These are phyloP conservation scores for Trametes sp. DNA, from an alignment of 1,284 basidiomycete species.

Conservation along the genomic window DNA sequence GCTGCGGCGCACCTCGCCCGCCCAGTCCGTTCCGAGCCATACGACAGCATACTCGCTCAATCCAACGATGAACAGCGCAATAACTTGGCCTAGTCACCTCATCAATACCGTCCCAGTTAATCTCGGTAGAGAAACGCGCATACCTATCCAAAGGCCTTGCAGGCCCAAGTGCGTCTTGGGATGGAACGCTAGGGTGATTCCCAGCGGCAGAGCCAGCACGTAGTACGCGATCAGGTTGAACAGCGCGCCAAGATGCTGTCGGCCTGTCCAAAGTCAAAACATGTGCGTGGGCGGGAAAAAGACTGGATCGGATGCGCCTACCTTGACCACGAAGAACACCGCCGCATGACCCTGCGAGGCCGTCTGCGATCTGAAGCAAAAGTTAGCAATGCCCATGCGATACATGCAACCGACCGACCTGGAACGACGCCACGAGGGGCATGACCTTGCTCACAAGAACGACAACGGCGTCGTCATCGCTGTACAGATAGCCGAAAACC, in stretches of 20 bases:
- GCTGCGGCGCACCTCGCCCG: conserved; percentile 62
- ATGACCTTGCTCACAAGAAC: conserved; percentile 72
- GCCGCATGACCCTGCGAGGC: conserved; percentile 76
- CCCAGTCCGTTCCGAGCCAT: conserved; percentile 73
- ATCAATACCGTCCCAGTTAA: background rate
- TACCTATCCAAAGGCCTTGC: conserved; percentile 75
- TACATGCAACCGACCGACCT: conserved; percentile 48
- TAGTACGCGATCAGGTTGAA: conserved; percentile 84
- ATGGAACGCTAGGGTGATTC: conserved; percentile 72
- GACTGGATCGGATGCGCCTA: conserved; percentile 27
- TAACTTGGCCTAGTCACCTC: conserved; percentile 64
- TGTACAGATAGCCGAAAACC: conserved; percentile 75
- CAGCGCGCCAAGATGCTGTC: conserved; percentile 76
- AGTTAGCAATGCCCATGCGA: background rate
- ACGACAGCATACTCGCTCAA: conserved; percentile 72
- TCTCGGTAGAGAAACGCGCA: background rate
- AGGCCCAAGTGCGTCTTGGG: conserved; percentile 54
- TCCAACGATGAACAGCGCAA: conserved; percentile 76
- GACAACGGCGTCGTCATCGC: conserved; percentile 68
- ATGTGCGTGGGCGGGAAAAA: background rate
- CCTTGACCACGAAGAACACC: conserved; percentile 76
- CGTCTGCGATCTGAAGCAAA: conserved; percentile 63
- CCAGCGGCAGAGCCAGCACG: conserved; percentile 73
- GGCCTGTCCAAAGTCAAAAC: conserved; percentile 48
- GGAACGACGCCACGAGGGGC: conserved; percentile 83